Evolutionary conservation across 1,284 basidiomycete species (phyloP).

Genomic region (Erythrobasidium hasegawianum): DNA sequence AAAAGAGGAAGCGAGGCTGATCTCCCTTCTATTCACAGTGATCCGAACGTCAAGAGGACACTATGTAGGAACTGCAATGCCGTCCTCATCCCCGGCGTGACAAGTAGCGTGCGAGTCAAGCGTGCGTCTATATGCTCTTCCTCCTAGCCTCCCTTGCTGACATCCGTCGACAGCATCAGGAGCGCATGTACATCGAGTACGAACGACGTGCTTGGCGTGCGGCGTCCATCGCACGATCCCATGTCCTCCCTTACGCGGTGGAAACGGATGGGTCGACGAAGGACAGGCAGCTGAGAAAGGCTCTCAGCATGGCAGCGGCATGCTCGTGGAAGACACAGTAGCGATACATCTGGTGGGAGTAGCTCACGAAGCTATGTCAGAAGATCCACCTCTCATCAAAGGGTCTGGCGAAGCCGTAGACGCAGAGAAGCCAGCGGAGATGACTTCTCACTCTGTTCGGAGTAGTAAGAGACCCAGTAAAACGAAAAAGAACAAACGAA

Average conservation of each 20-base stretch:
- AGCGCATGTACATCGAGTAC: conserved; percentile 11
- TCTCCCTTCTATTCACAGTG: no score
- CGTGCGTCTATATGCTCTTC: no score
- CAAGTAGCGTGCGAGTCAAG: conserved; percentile 61
- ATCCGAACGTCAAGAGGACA: conserved; percentile 70
- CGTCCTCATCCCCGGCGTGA: conserved; percentile 64
- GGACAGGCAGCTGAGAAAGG: neutral
- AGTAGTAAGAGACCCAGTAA: neutral
- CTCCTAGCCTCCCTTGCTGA: no score
- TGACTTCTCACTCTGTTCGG: no score
- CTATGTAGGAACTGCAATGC: conserved; percentile 65
- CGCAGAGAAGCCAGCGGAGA: no score
- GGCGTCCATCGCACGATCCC: conserved; percentile 19
- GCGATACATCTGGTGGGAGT: no score
- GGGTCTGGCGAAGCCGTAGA: no score
- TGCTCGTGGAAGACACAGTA: no score
- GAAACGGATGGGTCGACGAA: neutral
- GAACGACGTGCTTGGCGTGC: conserved; percentile 20
- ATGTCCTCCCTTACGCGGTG: conserved; percentile 4
- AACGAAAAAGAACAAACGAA: neutral
- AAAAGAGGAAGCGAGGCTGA: no score
- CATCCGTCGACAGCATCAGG: conserved; percentile 5
- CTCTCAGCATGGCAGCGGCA: neutral
- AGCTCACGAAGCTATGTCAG: no score
- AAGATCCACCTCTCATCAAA: no score